A percentile compares a stretch with the other conserved stretches of the same genome.
These are phyloP conservation scores for Aquilaria yunnanensis DNA, from an alignment of 345 rosid species.

Conservation along the genomic window DNA sequence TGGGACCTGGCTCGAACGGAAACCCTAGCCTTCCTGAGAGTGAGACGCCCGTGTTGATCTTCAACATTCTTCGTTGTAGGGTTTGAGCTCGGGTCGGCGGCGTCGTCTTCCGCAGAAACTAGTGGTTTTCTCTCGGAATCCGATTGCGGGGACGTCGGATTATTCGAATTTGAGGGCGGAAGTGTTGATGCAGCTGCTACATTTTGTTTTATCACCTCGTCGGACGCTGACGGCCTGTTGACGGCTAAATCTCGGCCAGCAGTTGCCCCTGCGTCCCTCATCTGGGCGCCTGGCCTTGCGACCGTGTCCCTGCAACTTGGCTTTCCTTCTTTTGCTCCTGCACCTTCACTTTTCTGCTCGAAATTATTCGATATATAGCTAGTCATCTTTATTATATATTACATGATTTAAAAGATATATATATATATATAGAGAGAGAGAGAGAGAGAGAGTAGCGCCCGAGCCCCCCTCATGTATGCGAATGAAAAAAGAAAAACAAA, in stretches of 20 bases:
- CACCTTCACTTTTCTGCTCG: conserved; percentile 20
- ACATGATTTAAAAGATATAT: too few species aligned
- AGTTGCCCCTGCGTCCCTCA: conserved; percentile 34
- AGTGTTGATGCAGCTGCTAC: conserved; percentile 25
- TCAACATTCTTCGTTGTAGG: conserved; percentile 26
- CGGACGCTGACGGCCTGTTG: conserved; percentile 23
- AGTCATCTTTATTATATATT: too few species aligned
- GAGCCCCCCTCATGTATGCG: too few species aligned
- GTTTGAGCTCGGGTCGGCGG: conserved; percentile 22
- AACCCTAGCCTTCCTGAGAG: conserved; percentile 38
- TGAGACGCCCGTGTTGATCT: conserved; percentile 16
- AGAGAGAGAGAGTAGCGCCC: too few species aligned
- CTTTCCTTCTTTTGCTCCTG: conserved; percentile 13
- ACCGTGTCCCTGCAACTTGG: conserved; percentile 9
- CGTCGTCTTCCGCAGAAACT: conserved; percentile 26
- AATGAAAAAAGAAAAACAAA: too few species aligned
- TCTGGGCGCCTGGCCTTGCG: conserved; percentile 23
- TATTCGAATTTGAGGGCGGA: conserved; percentile 23
- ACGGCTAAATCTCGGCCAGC: conserved; percentile 20
- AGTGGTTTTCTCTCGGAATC: conserved; percentile 14
- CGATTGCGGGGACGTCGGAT: conserved; percentile 9
- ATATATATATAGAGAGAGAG: too few species aligned
- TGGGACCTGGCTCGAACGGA: conserved; percentile 46
- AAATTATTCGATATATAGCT: not conserved
- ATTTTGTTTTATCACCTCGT: conserved; percentile 23